phyloP scores from a whole-genome alignment of 345 rosid genomes.

The Aquilaria yunnanensis region DNA sequence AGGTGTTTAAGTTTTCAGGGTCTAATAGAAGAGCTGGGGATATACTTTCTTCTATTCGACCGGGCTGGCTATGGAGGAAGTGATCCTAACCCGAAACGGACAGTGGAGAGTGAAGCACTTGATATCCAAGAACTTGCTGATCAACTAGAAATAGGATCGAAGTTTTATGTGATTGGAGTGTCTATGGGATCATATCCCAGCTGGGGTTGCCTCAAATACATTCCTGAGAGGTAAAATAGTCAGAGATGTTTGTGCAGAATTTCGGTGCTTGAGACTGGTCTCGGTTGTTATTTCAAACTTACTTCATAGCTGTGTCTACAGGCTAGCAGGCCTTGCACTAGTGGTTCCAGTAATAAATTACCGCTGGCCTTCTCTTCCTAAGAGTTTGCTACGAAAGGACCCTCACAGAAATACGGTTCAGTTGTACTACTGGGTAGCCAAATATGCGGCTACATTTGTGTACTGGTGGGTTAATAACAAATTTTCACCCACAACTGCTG shows the following conservation, averaged over 20 bases:
- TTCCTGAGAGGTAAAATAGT: conserved; percentile 58
- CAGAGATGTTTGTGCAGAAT: neutral
- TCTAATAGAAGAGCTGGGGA: conserved; percentile 49
- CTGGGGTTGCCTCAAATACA: conserved; percentile 78
- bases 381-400: conserved; percentile 51
- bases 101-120: conserved; percentile 69
- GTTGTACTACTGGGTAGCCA: conserved; percentile 48
- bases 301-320: conserved; percentile 17
- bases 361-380: conserved; percentile 75
- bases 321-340: conserved; percentile 68
- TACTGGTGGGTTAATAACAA: conserved; percentile 73
- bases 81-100: conserved; percentile 52
- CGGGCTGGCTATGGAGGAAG: conserved; percentile 93
- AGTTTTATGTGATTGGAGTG: conserved; percentile 65
- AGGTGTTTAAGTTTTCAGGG: conserved; percentile 31
- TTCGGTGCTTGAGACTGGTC: neutral
- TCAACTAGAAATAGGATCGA: conserved; percentile 47
- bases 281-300: neutral
- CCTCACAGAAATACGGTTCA: conserved; percentile 18
- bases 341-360: conserved; percentile 65
- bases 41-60: conserved; percentile 60
- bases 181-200: conserved; percentile 80
- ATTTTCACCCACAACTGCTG: conserved; percentile 45
- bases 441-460: conserved; percentile 49
- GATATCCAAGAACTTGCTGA: conserved; percentile 81